These are phyloP conservation scores for Ilex paraguariensis DNA, from an alignment of 305 asterid genomes.

Conservation along the genomic window DNA sequence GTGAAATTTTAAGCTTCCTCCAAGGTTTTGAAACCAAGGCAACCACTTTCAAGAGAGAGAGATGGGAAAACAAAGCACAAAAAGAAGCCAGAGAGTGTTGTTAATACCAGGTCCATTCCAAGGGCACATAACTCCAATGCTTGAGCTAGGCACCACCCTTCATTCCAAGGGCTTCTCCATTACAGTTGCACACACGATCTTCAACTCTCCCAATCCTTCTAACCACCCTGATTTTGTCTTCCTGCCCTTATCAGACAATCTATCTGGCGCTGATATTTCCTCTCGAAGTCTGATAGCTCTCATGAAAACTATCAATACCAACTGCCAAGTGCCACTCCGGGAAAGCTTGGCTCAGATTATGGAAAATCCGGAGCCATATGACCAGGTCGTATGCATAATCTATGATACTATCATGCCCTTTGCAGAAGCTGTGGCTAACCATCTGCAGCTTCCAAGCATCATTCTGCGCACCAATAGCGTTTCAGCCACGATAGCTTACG, in stretches of 20 bases:
- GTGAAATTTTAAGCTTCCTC: no score
- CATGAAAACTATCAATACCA: constrained; percentile 15
- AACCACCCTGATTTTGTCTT: constrained; percentile 32
- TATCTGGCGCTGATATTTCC: constrained; percentile 1
- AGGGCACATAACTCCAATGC: constrained; percentile 62
- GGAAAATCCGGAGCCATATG: neutral
- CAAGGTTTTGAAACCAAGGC: no score
- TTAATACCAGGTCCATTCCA: constrained; percentile 48
- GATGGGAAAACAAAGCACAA: constrained; percentile 13
- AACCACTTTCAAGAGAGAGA: no score
- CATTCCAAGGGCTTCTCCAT: constrained; percentile 42
- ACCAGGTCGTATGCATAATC: constrained; percentile 24
- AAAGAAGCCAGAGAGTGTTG: constrained; percentile 17
- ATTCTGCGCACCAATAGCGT: constrained; percentile 29
- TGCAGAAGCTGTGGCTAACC: constrained; percentile 24
- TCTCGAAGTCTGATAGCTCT: neutral
- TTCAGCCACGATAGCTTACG: constrained; percentile 8
- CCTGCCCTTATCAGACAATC: constrained; percentile 19
- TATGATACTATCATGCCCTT: constrained; percentile 39
- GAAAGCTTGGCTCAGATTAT: constrained; percentile 15
- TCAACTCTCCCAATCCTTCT: constrained; percentile 31
- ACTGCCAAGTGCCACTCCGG: constrained; percentile 19
- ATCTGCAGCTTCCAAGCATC: constrained; percentile 26
- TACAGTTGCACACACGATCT: constrained; percentile 34
- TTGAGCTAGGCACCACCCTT: constrained; percentile 40